A percentile compares a stretch with the other conserved stretches of the same genome.
These are phyloP conservation scores for Simplicillium aogashimaense DNA, from an alignment of 2,329 filamentous ascomycete species.

Conservation along the genomic window DNA sequence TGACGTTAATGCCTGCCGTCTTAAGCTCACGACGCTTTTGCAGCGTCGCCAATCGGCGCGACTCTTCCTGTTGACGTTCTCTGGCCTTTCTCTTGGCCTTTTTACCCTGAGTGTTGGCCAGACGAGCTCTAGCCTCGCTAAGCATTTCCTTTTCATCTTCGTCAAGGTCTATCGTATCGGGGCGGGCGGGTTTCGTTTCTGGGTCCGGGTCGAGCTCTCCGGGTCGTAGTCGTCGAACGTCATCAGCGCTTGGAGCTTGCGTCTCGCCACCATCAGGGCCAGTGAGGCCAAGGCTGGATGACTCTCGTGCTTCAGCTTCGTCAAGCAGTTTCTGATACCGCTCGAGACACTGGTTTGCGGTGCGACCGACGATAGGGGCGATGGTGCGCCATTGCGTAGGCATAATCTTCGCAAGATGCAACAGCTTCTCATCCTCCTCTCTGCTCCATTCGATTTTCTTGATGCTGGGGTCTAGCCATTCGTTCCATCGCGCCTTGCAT, in stretches of 20 bases:
- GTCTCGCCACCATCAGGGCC: slow-evolving; percentile 83
- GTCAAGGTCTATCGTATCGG: slow-evolving; percentile 95
- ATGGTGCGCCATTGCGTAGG: slow-evolving; percentile 99
- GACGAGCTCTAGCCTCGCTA: slow-evolving; percentile 88
- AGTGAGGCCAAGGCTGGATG: slow-evolving; percentile 70
- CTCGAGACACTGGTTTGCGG: slow-evolving; percentile 93
- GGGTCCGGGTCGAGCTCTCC: slow-evolving; percentile 96
- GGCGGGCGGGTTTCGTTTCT: slow-evolving; percentile 88
- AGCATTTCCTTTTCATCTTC: slow-evolving; percentile 99
- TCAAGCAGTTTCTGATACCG: slow-evolving; percentile 94
- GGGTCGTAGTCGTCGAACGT: slow-evolving; percentile 78
- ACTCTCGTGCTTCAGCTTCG: slow-evolving; percentile 86
- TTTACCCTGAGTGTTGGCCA: slow-evolving; percentile 97
- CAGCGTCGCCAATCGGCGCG: slow-evolving; percentile 74
- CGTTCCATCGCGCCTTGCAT: slow-evolving; percentile 96
- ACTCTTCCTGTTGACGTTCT: slow-evolving; percentile 92
- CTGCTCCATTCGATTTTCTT: slow-evolving; percentile 99
- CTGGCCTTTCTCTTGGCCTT: slow-evolving; percentile 97
- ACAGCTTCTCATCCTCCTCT: slow-evolving; percentile 94
- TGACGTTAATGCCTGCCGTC: slow-evolving; percentile 96
- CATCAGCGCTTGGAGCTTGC: slow-evolving; percentile 80
- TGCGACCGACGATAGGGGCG: slow-evolving; percentile 89
- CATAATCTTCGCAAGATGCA: slow-evolving; percentile 96
- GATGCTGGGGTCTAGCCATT: slow-evolving; percentile 97
- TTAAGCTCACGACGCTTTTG: slow-evolving; percentile 96